Evolutionary conservation across 495 filamentous ascomycete genomes (phyloP), one percentile per base, ranked within the genome.

Genomic region (Aeminium ludgeri): DNA sequence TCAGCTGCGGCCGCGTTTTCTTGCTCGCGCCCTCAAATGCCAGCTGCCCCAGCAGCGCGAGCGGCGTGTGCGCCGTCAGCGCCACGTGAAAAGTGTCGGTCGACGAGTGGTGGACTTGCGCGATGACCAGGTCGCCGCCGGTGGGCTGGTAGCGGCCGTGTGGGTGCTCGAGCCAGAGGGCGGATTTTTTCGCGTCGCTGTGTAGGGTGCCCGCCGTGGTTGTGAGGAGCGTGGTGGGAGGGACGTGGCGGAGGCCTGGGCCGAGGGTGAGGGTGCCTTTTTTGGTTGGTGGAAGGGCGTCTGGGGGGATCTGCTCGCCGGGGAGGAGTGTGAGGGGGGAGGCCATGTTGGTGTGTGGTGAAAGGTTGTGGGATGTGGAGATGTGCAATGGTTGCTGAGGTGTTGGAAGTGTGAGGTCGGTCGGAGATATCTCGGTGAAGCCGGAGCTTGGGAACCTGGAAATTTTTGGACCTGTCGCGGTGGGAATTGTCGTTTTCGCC

Each of bases 1-100:
- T 59, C 45, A 97, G 67, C 42, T 78, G 67, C 2, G 89, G 89
- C 7, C 85, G 73, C 2, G 84, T 91, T 57, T 96, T 97, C 58
- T 84, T 91, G 28, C 76, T 86, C 18, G 84, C 89, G 43, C 74
- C 73, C 58, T 94, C 86, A 56, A 97, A 97, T 17, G 86, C 72
- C 6, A 97, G 70, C 51, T 92, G 81, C 0, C 84, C 82, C 1
- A 97, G 72, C 7, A 78, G 62, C 2, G 82, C 85, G 48, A 74
- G 69, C 7, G 84, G 58, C 0, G 79, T 78, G 55, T 91, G 74
- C 6, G 76, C 74, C 0, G 71, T 72, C 23, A 84, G 60, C 40
- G 70, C 59, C 59, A 74, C 80, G 55, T 79, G 78, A 66, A 81
- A 95, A 49, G 67, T 68, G 50, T 97, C 89, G 18, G 62, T 52